These are phyloP conservation scores for Pleurostoma richardsiae DNA, from an alignment of 2,329 filamentous ascomycete species.

Conservation along the genomic window DNA sequence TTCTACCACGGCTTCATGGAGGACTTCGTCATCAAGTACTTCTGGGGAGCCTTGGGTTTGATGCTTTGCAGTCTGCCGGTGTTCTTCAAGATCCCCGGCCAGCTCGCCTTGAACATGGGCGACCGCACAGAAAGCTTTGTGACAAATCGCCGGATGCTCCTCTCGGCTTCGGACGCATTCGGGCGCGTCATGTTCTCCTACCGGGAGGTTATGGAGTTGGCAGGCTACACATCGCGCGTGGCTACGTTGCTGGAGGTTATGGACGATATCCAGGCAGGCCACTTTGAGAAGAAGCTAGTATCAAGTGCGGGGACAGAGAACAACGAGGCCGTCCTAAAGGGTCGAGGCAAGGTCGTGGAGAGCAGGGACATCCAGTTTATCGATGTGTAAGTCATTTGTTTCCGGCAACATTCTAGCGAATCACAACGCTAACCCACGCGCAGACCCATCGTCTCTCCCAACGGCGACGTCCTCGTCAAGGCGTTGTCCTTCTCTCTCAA, in stretches of 20 bases:
- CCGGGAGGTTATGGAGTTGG: slow-evolving; percentile 93
- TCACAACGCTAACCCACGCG: background rate
- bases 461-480: slow-evolving; percentile 85
- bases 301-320: slow-evolving; percentile 78
- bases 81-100: slow-evolving; percentile 85
- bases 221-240: slow-evolving; percentile 90
- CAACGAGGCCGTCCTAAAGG: slow-evolving; percentile 77
- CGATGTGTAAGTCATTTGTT: slow-evolving; percentile 56
- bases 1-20: slow-evolving; percentile 99
- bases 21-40: slow-evolving; percentile 98
- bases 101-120: slow-evolving; percentile 60
- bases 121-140: slow-evolving; percentile 76
- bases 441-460: slow-evolving; percentile 88
- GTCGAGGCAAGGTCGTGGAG: slow-evolving; percentile 77
- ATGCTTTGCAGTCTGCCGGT: slow-evolving; percentile 91
- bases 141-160: slow-evolving; percentile 85
- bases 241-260: slow-evolving; percentile 88
- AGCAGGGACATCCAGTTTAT: slow-evolving; percentile 80
- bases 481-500: slow-evolving; percentile 83
- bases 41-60: slow-evolving; percentile 92
- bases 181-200: slow-evolving; percentile 97
- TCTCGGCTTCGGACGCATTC: slow-evolving; percentile 93
- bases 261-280: slow-evolving; percentile 83
- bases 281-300: slow-evolving; percentile 94
- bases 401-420: slow-evolving; percentile 2